phyloP scores from a whole-genome alignment of 1,284 basidiomycete genomes.

The Neonothopanus nambi region DNA sequence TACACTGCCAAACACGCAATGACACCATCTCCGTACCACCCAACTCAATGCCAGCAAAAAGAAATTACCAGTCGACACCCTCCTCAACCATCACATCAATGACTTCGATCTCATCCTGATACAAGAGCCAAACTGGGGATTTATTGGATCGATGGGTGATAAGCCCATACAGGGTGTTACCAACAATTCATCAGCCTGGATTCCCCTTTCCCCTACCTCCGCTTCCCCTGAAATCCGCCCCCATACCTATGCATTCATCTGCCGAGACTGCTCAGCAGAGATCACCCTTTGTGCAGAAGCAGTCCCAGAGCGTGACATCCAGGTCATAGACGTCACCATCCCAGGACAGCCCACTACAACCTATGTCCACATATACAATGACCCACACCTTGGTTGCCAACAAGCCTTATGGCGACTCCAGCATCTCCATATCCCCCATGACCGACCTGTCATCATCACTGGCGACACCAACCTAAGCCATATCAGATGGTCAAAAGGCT shows the following conservation, averaged over 20 bases:
- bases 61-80: not conserved
- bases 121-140: constrained; percentile 8
- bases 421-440: not conserved
- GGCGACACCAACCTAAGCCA: constrained; percentile 1
- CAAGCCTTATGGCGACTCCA: not conserved
- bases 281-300: constrained; percentile 5
- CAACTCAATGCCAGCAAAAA: constrained; percentile 10
- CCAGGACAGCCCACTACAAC: not conserved
- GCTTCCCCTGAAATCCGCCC: not conserved
- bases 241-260: not conserved
- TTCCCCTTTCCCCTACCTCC: not conserved
- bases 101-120: not conserved
- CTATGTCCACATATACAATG: constrained; percentile 8
- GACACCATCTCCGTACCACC: not conserved
- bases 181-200: constrained; percentile 4
- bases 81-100: constrained; percentile 1
- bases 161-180: not conserved
- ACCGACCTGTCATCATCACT: constrained; percentile 1
- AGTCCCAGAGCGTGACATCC: constrained; percentile 2
- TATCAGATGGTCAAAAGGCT: not conserved
- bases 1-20: no score
- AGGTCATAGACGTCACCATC: constrained; percentile 2
- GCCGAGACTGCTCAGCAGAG: not conserved
- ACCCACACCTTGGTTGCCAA: not conserved
- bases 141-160: not conserved